Evolutionary conservation across 345 rosid genomes (phyloP).

Genomic region (Gossypium bickii): DNA sequence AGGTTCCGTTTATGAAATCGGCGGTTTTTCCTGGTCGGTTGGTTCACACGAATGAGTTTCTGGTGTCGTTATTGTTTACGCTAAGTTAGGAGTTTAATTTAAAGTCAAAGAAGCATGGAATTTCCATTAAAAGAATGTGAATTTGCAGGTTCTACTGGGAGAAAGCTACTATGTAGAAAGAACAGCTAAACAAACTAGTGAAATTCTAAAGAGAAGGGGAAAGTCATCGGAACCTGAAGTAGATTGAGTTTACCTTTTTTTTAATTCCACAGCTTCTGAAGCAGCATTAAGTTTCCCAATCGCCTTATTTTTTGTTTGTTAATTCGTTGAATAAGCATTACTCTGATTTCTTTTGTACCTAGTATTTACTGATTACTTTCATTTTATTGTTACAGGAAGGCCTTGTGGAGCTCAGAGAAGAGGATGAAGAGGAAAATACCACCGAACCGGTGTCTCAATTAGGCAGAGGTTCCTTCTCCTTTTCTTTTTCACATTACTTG

Average conservation of each 20-base stretch:
- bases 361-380: not conserved
- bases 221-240: constrained; percentile 55
- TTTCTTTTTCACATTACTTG: not conserved
- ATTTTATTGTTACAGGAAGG: constrained; percentile 52
- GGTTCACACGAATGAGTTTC: constrained; percentile 79
- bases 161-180: constrained; percentile 32
- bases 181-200: constrained; percentile 68
- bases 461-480: constrained; percentile 27
- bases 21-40: constrained; percentile 87
- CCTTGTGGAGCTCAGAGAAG: constrained; percentile 85
- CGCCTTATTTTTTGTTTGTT: not conserved
- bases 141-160: constrained; percentile 67
- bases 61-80: constrained; percentile 32
- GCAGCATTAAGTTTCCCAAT: constrained; percentile 45
- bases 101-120: not conserved
- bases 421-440: constrained; percentile 47
- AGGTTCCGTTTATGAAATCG: constrained; percentile 85
- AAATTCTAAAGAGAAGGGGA: constrained; percentile 66
- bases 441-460: constrained; percentile 32
- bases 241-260: constrained; percentile 58
- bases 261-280: constrained; percentile 72
- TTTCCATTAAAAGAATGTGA: not conserved
- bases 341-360: not conserved
- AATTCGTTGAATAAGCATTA: not conserved
- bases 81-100: not conserved